Conservation (phyloP, 2,329 filamentous ascomycete species). For the Hypocreales sp. region DNA sequence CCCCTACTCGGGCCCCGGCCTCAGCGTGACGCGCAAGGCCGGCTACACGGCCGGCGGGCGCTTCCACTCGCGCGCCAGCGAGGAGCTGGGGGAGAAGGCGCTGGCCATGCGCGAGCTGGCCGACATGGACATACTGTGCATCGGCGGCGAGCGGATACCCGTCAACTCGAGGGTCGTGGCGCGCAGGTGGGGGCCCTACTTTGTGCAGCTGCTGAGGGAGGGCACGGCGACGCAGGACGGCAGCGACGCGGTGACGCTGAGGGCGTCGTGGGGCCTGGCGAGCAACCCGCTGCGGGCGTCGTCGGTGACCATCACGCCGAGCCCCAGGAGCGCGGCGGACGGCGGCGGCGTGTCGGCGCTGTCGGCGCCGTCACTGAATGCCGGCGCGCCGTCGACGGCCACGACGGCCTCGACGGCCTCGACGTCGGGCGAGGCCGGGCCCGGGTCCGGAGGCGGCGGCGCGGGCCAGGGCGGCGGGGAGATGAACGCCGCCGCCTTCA, state of each 20-base stretch:
- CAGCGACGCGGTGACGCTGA: slow-evolving; percentile 59
- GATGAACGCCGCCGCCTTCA: slow-evolving; percentile 25
- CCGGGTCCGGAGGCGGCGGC: no score
- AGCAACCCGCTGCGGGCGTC: slow-evolving; percentile 55
- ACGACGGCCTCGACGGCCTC: slow-evolving; percentile 29
- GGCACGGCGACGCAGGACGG: slow-evolving; percentile 58
- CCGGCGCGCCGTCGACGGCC: slow-evolving; percentile 24
- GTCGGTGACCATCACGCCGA: slow-evolving; percentile 69
- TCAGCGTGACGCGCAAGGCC: slow-evolving; percentile 42
- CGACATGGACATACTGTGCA: slow-evolving; percentile 93
- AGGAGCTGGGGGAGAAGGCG: slow-evolving; percentile 72
- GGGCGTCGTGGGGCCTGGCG: slow-evolving; percentile 39
- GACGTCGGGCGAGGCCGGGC: slow-evolving; percentile 25
- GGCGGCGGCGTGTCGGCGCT: slow-evolving; percentile 28
- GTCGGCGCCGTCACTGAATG: slow-evolving; percentile 21
- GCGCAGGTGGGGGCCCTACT: slow-evolving; percentile 87
- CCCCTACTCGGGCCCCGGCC: slow-evolving; percentile 42
- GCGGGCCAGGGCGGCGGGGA: slow-evolving; percentile 25
- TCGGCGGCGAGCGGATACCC: slow-evolving; percentile 80
- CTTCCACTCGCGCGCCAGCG: slow-evolving; percentile 59
- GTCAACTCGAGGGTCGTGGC: slow-evolving; percentile 84
- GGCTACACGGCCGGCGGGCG: slow-evolving; percentile 60
- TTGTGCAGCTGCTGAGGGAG: slow-evolving; percentile 80
- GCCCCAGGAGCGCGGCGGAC: slow-evolving; percentile 34
- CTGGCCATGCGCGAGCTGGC: slow-evolving; percentile 69